A percentile compares a stretch with the other conserved stretches of the same genome.
Conservation (phyloP, 352 stramenopile genomes). For the Phytophthora nicotianae region DNA sequence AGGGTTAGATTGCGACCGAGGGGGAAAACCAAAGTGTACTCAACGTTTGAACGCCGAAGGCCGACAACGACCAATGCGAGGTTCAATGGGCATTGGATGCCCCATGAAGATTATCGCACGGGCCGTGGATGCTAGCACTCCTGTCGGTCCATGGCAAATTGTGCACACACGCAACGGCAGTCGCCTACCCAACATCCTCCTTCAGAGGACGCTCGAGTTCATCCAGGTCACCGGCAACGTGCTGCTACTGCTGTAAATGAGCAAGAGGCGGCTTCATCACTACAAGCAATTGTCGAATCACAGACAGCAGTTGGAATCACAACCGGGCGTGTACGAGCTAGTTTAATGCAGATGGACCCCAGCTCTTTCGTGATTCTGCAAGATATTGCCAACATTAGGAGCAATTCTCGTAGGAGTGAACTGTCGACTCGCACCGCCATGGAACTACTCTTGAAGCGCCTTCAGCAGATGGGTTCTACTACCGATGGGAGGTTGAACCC, state of each 20-base stretch:
- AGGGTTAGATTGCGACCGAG: slow-evolving; percentile 17
- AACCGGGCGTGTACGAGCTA: background rate
- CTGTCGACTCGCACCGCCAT: slow-evolving; percentile 1
- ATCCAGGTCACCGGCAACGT: slow-evolving; percentile 6
- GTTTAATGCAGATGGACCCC: slow-evolving; percentile 6
- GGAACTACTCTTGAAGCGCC: slow-evolving; percentile 4
- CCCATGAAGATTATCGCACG: slow-evolving; percentile 24
- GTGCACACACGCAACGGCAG: slow-evolving; percentile 20
- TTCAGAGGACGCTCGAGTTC: slow-evolving; percentile 3
- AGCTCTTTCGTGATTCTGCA: slow-evolving; percentile 8
- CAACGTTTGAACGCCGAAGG: slow-evolving; percentile 14
- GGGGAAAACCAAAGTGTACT: slow-evolving; percentile 9
- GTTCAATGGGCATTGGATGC: slow-evolving; percentile 16
- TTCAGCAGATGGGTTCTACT: slow-evolving; percentile 9
- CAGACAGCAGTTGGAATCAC: slow-evolving; percentile 7
- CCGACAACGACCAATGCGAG: slow-evolving; percentile 2
- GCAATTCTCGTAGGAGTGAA: background rate
- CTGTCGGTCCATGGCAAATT: slow-evolving; percentile 11
- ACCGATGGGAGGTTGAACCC: background rate
- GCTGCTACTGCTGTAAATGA: no score
- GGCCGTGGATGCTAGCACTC: no score
- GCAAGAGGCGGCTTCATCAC: background rate
- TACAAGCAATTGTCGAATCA: slow-evolving; percentile 3
- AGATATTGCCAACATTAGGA: slow-evolving; percentile 6
- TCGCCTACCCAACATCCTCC: slow-evolving; percentile 15